Evolutionary conservation across 768 basidiomycete species (phyloP), one percentile per base, ranked within the genome.

Genomic region (Clitopilus hobsonii): DNA sequence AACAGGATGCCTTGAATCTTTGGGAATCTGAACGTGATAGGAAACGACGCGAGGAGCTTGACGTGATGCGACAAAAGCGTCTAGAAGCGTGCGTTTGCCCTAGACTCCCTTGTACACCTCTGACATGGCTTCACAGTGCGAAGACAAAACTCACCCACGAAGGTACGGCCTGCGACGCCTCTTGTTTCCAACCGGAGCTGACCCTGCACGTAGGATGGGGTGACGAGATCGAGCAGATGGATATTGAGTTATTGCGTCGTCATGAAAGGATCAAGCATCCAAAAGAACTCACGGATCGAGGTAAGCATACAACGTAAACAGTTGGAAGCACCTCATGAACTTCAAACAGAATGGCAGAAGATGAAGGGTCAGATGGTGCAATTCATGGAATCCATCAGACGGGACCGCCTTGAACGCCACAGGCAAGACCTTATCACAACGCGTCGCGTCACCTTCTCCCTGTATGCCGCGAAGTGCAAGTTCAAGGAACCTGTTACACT

Each of bases 261-360:
- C 74, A 76, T 51, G 65, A 54, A 56, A 64, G 72, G 16, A 74
- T 77, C 54, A 74, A 62, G 54, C 64, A 73, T 53, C 63, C 75
- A 0, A 70, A 54, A 49, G 73, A 70, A 13, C 64, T 76, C 54
- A 77, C 74, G 8, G 59, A 64, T 27, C 69, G 73, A 41, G 76
- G 74, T 75, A 58, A 26, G 73, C 63, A 18, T 23, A 10, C 16
- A 18, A 3, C n/a, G 2, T 45, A 23, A 4, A 5, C 41, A 2
- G 8, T 45, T 4, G 5, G 41, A 45, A 45, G n/a, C 22, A 36
- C 41, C 22, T 45, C 22, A 18, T 4, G 16, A 45, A 18, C n/a
- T 10, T 23, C 11, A 18, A 10, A 1, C 6, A 51, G 49, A 51
- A 24, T 51, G 49, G 49, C 49, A 51, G 25, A 27, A 28, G 27